A percentile compares a stretch with the other conserved stretches of the same genome.
phyloP scores from a whole-genome alignment of 331 rosid species.

The Rhamnella rubrinervis region DNA sequence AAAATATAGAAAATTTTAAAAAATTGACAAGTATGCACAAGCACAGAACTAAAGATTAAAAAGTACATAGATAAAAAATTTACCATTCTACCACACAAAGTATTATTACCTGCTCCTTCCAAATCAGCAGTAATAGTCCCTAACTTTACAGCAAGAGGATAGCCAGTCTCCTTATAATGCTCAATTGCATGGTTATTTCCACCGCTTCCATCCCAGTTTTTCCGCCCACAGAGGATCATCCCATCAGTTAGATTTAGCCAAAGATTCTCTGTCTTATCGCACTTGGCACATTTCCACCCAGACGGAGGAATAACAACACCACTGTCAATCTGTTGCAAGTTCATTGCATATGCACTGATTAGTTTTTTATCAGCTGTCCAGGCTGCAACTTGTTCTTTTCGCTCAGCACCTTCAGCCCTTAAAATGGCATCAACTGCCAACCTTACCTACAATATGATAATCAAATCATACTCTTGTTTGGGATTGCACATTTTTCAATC shows the following conservation, averaged over 20 bases:
- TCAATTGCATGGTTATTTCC: conserved; percentile 96
- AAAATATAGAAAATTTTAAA: no score
- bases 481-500: background rate
- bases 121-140: conserved; percentile 96
- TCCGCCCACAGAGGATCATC: conserved; percentile 86
- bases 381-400: conserved; percentile 86
- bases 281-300: conserved; percentile 89
- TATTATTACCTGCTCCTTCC: conserved; percentile 86
- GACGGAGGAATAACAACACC: conserved; percentile 77
- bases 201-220: conserved; percentile 92
- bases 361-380: conserved; percentile 85
- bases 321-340: conserved; percentile 75
- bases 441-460: conserved; percentile 63
- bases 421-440: conserved; percentile 86
- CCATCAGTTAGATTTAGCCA: conserved; percentile 97
- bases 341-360: conserved; percentile 59
- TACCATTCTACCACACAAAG: conserved; percentile 20
- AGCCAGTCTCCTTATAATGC: conserved; percentile 69
- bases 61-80: conserved; percentile 9
- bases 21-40: background rate
- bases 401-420: conserved; percentile 82
- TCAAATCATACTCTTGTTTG: conserved; percentile 9
- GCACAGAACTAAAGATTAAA: background rate
- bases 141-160: conserved; percentile 94
- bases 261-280: conserved; percentile 88